Conservation (phyloP, 306 rosid species). For the Quercus dentata region DNA sequence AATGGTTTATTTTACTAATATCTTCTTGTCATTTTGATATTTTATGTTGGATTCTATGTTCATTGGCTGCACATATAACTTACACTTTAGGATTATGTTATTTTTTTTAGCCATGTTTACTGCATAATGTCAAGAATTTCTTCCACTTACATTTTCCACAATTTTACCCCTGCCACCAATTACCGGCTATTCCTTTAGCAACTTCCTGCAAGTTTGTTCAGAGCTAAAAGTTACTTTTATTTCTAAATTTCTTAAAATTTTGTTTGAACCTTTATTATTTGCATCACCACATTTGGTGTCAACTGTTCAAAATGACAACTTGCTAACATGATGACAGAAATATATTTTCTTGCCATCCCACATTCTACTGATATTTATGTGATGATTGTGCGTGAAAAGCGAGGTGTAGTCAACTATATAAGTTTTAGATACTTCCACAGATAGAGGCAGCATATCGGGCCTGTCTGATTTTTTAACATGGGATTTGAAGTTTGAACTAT, state of each 20-base stretch:
- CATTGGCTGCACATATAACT: not conserved
- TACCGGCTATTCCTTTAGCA: constrained; percentile 1
- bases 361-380: not conserved
- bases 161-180: constrained; percentile 8
- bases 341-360: not conserved
- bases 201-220: not conserved
- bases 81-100: not conserved
- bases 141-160: not conserved
- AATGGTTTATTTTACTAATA: not conserved
- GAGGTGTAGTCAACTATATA: no score
- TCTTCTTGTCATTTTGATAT: not conserved
- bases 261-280: not conserved
- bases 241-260: not conserved
- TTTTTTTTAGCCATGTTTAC: not conserved
- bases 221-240: not conserved
- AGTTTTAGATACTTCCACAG: no score
- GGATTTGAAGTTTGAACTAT: not conserved
- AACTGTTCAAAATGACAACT: not conserved
- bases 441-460: no score
- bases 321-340: not conserved
- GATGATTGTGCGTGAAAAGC: no score
- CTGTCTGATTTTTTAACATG: not conserved
- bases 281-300: not conserved
- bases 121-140: not conserved
- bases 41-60: not conserved